Evolutionary conservation across 2,329 filamentous ascomycete genomes (phyloP).

Genomic region (Curvularia hawaiiensis): DNA sequence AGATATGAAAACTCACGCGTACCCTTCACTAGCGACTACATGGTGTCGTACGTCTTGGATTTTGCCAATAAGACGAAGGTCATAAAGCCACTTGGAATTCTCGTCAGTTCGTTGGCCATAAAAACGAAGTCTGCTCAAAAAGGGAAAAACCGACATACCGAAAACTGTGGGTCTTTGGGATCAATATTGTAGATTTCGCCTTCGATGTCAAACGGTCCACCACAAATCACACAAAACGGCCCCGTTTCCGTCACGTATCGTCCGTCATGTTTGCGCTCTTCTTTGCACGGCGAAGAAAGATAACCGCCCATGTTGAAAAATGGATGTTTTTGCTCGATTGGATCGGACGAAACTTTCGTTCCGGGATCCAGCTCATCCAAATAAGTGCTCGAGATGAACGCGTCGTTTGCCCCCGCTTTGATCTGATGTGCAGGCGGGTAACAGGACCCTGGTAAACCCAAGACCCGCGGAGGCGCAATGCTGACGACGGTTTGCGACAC

Average conservation of each 20-base stretch:
- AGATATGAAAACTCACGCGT: slow-evolving; percentile 6
- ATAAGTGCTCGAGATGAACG: slow-evolving; percentile 1
- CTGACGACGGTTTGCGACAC: background rate
- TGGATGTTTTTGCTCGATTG: background rate
- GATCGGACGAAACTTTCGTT: background rate
- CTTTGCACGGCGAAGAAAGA: slow-evolving; percentile 16
- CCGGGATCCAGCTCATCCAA: background rate
- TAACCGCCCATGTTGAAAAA: slow-evolving; percentile 19
- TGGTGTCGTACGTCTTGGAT: slow-evolving; percentile 15
- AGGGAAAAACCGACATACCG: slow-evolving; percentile 14
- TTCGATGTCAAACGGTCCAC: slow-evolving; percentile 33
- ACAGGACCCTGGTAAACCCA: background rate
- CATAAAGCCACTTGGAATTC: slow-evolving; percentile 31
- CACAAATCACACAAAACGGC: slow-evolving; percentile 35
- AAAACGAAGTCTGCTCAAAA: background rate
- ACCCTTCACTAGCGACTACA: slow-evolving; percentile 14
- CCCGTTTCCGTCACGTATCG: slow-evolving; percentile 28
- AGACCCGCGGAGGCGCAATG: background rate
- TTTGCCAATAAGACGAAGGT: slow-evolving; percentile 28
- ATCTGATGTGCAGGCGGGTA: slow-evolving; percentile 1
- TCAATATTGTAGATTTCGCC: slow-evolving; percentile 30
- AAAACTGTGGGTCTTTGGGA: slow-evolving; percentile 22
- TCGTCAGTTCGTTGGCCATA: background rate
- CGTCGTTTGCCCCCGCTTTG: background rate
- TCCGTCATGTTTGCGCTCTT: slow-evolving; percentile 24